Conservation (phyloP, 805 yeast species). For the Jamesozyma lodderae region DNA sequence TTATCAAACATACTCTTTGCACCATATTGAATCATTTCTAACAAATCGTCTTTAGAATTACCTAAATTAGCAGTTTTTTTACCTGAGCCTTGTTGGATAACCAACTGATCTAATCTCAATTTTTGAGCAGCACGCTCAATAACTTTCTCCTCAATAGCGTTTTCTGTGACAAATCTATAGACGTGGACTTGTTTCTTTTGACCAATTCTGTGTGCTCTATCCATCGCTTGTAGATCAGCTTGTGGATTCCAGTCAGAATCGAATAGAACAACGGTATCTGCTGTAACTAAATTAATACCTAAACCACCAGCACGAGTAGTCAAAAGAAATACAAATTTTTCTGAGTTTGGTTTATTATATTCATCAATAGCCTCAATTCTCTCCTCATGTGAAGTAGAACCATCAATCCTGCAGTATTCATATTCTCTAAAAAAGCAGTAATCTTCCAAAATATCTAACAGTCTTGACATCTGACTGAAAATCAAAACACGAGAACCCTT, state of each 20-base stretch:
- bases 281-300: constrained; percentile 87
- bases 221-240: constrained; percentile 97
- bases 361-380: constrained; percentile 90
- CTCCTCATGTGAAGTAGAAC: constrained; percentile 87
- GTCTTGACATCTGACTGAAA: constrained; percentile 88
- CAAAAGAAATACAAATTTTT: constrained; percentile 72
- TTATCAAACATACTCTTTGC: constrained; percentile 79
- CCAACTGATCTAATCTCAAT: constrained; percentile 83
- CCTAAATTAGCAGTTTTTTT: constrained; percentile 32
- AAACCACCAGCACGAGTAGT: constrained; percentile 97
- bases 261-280: constrained; percentile 79
- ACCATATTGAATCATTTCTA: constrained; percentile 95
- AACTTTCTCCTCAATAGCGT: constrained; percentile 94
- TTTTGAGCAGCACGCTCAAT: constrained; percentile 94
- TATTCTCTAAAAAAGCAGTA: constrained; percentile 79
- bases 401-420: constrained; percentile 87
- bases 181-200: constrained; percentile 94
- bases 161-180: constrained; percentile 85
- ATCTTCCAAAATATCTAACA: constrained; percentile 84
- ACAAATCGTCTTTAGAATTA: constrained; percentile 69
- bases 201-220: constrained; percentile 94
- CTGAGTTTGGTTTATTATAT: constrained; percentile 72
- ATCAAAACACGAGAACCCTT: constrained; percentile 86
- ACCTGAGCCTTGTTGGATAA: constrained; percentile 79
- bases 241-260: constrained; percentile 99